phyloP scores from a whole-genome alignment of 2,329 filamentous ascomycete genomes.

The Alternaria viburni region DNA sequence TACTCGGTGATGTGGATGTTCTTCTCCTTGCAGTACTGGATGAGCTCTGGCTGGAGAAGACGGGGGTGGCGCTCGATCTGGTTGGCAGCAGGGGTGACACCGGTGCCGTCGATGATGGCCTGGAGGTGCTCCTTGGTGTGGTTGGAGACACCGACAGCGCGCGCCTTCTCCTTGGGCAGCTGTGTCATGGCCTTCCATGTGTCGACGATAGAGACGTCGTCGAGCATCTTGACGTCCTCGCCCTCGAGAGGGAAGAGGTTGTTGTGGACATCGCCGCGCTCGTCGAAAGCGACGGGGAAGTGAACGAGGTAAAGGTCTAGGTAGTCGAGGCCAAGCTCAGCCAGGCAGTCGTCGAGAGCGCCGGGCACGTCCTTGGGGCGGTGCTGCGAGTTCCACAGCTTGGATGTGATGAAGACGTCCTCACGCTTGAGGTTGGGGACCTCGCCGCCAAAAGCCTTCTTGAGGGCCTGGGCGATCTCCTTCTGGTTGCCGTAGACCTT shows the following conservation, averaged over 20 bases:
- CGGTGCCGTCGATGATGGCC: conserved; percentile 57
- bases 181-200: conserved; percentile 50
- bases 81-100: conserved; percentile 36
- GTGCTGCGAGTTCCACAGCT: conserved; percentile 92
- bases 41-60: conserved; percentile 36
- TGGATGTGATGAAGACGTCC: conserved; percentile 63
- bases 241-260: conserved; percentile 33
- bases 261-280: conserved; percentile 49
- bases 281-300: conserved; percentile 64
- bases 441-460: conserved; percentile 46
- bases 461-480: conserved; percentile 35
- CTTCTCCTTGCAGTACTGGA: conserved; percentile 39
- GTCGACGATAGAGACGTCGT: conserved; percentile 64
- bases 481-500: conserved; percentile 43
- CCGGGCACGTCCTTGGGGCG: conserved; percentile 68
- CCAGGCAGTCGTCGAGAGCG: conserved; percentile 74
- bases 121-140: conserved; percentile 53
- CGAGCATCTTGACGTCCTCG: conserved; percentile 31
- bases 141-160: conserved; percentile 40
- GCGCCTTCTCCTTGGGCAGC: conserved; percentile 43
- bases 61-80: conserved; percentile 42
- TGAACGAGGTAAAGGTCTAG: conserved; percentile 87
- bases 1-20: conserved; percentile 42
- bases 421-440: conserved; percentile 57
- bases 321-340: conserved; percentile 82